Conservation (phyloP, 768 basidiomycete genomes). For the Galerina marginata region DNA sequence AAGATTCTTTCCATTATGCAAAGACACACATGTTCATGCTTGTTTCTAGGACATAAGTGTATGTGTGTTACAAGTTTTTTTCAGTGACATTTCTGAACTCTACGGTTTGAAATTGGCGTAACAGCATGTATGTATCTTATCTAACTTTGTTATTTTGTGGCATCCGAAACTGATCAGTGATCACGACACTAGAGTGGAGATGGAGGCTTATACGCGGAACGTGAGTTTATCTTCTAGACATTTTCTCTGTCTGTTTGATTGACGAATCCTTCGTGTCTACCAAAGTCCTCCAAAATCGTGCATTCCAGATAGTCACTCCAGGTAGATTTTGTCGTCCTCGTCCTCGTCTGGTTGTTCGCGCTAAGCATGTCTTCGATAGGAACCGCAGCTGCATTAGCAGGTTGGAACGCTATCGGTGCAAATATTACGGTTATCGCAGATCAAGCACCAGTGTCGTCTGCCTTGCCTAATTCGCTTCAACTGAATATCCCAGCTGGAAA, state of each 20-base stretch:
- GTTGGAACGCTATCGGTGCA: conserved; percentile 57
- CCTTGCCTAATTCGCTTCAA: conserved; percentile 67
- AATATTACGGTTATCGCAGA: conserved; percentile 58
- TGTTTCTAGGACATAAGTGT: conserved; percentile 63
- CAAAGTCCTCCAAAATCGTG: conserved; percentile 70
- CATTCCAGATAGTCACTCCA: conserved; percentile 67
- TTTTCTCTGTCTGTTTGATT: neutral
- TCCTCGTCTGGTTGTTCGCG: neutral
- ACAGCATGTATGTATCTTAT: conserved; percentile 38
- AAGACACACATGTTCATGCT: neutral
- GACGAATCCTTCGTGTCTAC: neutral
- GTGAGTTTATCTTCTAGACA: conserved; percentile 35
- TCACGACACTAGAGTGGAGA: conserved; percentile 58
- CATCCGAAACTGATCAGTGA: neutral
- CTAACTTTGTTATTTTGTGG: neutral
- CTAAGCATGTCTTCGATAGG: conserved; percentile 32
- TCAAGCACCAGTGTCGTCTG: conserved; percentile 54
- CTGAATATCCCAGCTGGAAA: conserved; percentile 47
- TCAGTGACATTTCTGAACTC: neutral
- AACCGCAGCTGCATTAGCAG: conserved; percentile 50
- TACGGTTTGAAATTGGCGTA: neutral
- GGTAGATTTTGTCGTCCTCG: conserved; percentile 35
- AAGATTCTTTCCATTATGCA: conserved; percentile 1
- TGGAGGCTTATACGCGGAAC: conserved; percentile 70
- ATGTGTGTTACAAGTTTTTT: conserved; percentile 28